Percentiles rank a stretch among this genome's conserved stretches.
Conservation (phyloP, 306 rosid species). For the apple (Malus domestica) region DNA sequence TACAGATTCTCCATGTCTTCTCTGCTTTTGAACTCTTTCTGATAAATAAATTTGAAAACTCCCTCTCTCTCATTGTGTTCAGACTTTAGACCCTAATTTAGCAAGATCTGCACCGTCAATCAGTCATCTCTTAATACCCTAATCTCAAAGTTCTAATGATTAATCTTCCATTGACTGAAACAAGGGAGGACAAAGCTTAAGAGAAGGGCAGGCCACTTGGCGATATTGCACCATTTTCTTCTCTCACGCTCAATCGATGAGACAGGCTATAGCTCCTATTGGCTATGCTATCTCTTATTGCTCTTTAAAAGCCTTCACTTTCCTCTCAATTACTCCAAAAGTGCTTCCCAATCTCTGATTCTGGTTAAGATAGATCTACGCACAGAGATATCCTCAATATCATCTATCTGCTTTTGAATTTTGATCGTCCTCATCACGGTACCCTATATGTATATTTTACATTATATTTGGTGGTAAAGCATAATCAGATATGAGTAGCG, state of each 20-base stretch:
- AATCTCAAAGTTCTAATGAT: not conserved
- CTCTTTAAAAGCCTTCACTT: slow-evolving; percentile 32
- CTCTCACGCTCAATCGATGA: slow-evolving; percentile 29
- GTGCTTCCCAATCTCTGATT: slow-evolving; percentile 24
- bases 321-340: slow-evolving; percentile 20
- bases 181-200: not conserved
- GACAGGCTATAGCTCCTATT: slow-evolving; percentile 15
- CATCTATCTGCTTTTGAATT: slow-evolving; percentile 17
- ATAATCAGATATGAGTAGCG: slow-evolving; percentile 13
- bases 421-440: slow-evolving; percentile 19
- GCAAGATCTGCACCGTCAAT: not conserved
- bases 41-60: not conserved
- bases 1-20: slow-evolving; percentile 42
- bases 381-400: slow-evolving; percentile 4
- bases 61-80: not conserved
- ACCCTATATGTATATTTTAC: not conserved
- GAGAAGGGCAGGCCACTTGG: not conserved
- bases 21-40: slow-evolving; percentile 15
- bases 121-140: not conserved
- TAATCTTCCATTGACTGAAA: not conserved
- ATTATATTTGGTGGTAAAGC: not conserved
- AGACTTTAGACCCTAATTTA: not conserved
- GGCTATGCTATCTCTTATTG: slow-evolving; percentile 22
- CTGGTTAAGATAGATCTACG: slow-evolving; percentile 14
- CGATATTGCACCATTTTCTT: slow-evolving; percentile 2